These are phyloP conservation scores for Backusella circina DNA, from an alignment of 192 early-diverging fungal species.

Conservation along the genomic window DNA sequence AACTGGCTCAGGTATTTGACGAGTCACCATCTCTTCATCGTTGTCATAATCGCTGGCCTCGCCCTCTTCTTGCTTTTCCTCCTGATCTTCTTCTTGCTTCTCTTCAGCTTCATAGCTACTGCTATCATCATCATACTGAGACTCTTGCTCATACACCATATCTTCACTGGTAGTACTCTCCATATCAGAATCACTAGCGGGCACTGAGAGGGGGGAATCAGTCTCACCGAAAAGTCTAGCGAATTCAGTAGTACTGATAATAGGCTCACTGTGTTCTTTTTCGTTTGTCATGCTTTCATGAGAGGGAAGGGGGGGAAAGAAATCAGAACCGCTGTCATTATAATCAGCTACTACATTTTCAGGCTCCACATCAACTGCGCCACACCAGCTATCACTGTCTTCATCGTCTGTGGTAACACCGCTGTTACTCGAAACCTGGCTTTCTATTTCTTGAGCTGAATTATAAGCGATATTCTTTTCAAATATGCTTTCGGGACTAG, in stretches of 20 bases:
- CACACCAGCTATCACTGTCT: not conserved
- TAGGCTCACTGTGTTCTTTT: too few relatives aligned
- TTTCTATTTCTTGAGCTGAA: too few relatives aligned
- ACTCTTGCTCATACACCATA: not conserved
- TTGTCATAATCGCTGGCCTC: not conserved
- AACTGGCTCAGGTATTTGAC: not conserved
- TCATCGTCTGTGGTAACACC: not conserved
- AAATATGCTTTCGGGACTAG: too few relatives aligned
- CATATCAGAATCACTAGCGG: not conserved
- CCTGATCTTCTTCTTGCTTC: not conserved
- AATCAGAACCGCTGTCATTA: too few relatives aligned
- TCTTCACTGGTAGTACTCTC: not conserved
- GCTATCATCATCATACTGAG: not conserved
- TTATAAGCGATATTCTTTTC: too few relatives aligned
- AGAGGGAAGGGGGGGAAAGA: not conserved
- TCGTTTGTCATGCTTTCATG: not conserved
- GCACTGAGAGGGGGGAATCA: not conserved
- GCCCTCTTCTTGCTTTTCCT: not conserved
- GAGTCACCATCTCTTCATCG: not conserved
- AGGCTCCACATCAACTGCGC: not conserved
- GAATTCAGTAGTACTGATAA: not conserved
- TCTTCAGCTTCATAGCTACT: not conserved
- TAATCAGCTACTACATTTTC: not conserved
- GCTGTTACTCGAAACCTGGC: too few relatives aligned
- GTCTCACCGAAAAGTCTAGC: not conserved